phyloP scores from a whole-genome alignment of 345 rosid genomes.

The Gossypium ekmanianum region DNA sequence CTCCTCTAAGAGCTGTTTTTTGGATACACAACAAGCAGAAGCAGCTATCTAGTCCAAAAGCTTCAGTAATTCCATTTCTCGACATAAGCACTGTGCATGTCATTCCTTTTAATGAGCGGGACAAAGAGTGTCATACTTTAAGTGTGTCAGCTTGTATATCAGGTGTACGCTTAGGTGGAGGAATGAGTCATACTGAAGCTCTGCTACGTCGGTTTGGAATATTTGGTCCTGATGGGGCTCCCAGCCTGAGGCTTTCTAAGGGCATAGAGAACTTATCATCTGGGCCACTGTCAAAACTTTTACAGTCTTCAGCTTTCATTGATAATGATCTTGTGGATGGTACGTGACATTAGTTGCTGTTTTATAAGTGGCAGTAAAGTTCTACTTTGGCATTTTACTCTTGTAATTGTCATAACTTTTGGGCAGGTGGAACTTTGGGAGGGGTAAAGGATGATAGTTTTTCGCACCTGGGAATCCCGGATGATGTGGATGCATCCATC shows the following conservation, averaged over 20 bases:
- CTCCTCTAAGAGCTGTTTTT: constrained; percentile 72
- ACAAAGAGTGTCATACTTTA: constrained; percentile 81
- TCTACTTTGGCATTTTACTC: constrained; percentile 16
- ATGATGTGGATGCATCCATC: constrained; percentile 73
- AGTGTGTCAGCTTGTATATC: constrained; percentile 68
- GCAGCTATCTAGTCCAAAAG: constrained; percentile 37
- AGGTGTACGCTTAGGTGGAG: constrained; percentile 92
- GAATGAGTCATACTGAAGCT: constrained; percentile 88
- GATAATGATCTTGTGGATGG: constrained; percentile 49
- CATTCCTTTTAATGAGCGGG: constrained; percentile 78
- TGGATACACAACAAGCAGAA: constrained; percentile 67
- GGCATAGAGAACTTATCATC: constrained; percentile 74
- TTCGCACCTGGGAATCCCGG: constrained; percentile 64
- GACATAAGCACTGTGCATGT: constrained; percentile 72
- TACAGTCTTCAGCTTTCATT: constrained; percentile 54
- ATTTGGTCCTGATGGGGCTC: constrained; percentile 89
- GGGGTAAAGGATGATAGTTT: constrained; percentile 43
- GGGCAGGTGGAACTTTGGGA: constrained; percentile 45
- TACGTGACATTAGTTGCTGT: constrained; percentile 20
- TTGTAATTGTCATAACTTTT: constrained; percentile 20
- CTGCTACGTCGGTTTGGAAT: constrained; percentile 84
- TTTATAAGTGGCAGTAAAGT: neutral
- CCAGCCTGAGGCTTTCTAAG: constrained; percentile 76
- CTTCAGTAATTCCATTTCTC: constrained; percentile 51
- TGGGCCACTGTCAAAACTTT: constrained; percentile 82